phyloP scores from a whole-genome alignment of 2,329 filamentous ascomycete species.

The Trichoderma oligosporum region DNA sequence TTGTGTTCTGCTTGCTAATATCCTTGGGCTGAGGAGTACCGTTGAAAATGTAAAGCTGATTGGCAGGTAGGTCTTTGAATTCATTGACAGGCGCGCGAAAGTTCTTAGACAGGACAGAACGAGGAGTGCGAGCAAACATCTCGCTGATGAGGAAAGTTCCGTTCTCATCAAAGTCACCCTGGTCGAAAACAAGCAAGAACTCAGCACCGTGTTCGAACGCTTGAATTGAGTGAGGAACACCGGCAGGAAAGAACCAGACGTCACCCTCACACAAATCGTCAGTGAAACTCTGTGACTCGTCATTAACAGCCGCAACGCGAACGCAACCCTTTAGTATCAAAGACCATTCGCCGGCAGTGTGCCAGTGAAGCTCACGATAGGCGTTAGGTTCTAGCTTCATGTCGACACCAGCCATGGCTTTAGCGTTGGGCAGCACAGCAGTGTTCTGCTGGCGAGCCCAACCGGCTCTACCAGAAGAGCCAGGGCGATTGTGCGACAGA shows the following conservation, averaged over 20 bases:
- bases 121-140: constrained; percentile 48
- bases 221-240: constrained; percentile 51
- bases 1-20: constrained; percentile 46
- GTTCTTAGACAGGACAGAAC: constrained; percentile 54
- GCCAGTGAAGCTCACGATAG: constrained; percentile 63
- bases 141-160: constrained; percentile 56
- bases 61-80: constrained; percentile 45
- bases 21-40: constrained; percentile 46
- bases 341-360: constrained; percentile 51
- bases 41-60: constrained; percentile 51
- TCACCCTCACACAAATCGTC: constrained; percentile 39
- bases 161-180: constrained; percentile 56
- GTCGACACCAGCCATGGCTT: constrained; percentile 54
- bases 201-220: constrained; percentile 53
- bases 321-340: constrained; percentile 52
- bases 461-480: constrained; percentile 42
- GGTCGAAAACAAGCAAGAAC: constrained; percentile 59
- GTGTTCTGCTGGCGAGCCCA: constrained; percentile 55
- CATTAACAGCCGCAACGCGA: constrained; percentile 49
- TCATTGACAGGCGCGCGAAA: constrained; percentile 45
- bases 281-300: constrained; percentile 46
- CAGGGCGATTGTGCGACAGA: constrained; percentile 47
- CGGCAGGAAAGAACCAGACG: constrained; percentile 52
- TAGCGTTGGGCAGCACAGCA: constrained; percentile 46
- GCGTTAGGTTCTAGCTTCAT: constrained; percentile 55